phyloP scores from a whole-genome alignment of 257 asterid genomes.

The Rhazya stricta region DNA sequence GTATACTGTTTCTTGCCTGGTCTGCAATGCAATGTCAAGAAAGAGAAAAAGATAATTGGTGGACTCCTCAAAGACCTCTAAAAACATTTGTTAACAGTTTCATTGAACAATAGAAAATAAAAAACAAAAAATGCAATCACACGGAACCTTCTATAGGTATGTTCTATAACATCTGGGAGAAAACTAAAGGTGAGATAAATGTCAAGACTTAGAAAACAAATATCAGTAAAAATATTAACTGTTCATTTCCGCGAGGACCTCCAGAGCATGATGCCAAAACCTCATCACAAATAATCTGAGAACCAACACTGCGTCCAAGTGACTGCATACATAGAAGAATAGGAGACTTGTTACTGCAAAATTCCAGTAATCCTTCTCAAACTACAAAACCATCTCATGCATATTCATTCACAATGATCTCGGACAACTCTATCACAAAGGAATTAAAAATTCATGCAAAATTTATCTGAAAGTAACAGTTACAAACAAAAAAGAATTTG shows the following conservation, averaged over 20 bases:
- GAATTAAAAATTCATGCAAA: background rate
- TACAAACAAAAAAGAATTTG: background rate
- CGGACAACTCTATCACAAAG: background rate
- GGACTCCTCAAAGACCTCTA: background rate
- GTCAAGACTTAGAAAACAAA: conserved; percentile 5
- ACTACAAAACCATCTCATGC: background rate
- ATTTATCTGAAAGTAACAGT: background rate
- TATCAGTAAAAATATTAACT: conserved; percentile 39
- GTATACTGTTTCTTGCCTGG: background rate
- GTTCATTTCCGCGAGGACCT: conserved; percentile 90
- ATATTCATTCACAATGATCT: background rate
- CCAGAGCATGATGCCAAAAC: conserved; percentile 73
- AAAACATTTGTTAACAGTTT: background rate
- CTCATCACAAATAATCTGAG: conserved; percentile 59
- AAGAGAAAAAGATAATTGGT: background rate
- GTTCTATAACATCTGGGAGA: background rate
- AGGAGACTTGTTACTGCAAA: background rate
- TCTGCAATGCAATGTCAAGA: background rate
- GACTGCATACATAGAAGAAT: conserved; percentile 41
- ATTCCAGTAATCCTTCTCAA: background rate
- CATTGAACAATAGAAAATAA: background rate
- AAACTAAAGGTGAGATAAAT: background rate
- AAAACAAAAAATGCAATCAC: background rate
- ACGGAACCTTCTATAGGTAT: no score
- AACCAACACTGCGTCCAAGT: conserved; percentile 56